Percentiles rank a stretch among this genome's conserved stretches.
Evolutionary conservation across 257 asterid genomes (phyloP).

Genomic region (Cinchona pubescens): DNA sequence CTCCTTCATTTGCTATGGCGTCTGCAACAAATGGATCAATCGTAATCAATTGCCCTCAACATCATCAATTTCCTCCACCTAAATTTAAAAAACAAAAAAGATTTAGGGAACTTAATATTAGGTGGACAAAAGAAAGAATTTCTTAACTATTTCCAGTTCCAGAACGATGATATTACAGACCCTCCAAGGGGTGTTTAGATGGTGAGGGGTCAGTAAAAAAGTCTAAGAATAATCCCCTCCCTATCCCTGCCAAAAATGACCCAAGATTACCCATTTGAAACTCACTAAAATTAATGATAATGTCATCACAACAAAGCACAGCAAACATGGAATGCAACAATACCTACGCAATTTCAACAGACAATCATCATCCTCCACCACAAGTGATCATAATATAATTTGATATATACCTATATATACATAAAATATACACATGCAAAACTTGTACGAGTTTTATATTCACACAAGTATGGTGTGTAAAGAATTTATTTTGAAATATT

Average conservation of each 20-base stretch:
- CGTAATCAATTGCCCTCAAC: slow-evolving; percentile 57
- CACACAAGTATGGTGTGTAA: background rate
- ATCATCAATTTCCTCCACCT: slow-evolving; percentile 98
- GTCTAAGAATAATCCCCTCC: background rate
- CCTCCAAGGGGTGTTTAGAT: background rate
- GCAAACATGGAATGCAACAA: background rate
- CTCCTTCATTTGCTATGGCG: slow-evolving; percentile 87
- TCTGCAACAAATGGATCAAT: slow-evolving; percentile 77
- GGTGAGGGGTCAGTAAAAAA: background rate
- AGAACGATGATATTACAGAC: background rate
- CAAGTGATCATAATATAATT: too few species aligned
- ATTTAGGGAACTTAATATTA: background rate
- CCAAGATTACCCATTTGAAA: background rate
- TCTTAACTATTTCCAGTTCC: background rate
- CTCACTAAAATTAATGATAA: background rate
- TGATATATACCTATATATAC: too few species aligned
- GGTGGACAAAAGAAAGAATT: background rate
- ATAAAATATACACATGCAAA: too few species aligned
- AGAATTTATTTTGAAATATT: background rate
- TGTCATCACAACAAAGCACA: background rate
- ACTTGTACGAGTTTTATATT: too few species aligned
- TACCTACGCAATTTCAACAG: background rate
- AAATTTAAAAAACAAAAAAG: slow-evolving; percentile 4
- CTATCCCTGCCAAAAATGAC: background rate
- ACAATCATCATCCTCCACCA: too few species aligned